Evolutionary conservation across 768 basidiomycete genomes (phyloP).

Genomic region (Phylloporus scabripes): DNA sequence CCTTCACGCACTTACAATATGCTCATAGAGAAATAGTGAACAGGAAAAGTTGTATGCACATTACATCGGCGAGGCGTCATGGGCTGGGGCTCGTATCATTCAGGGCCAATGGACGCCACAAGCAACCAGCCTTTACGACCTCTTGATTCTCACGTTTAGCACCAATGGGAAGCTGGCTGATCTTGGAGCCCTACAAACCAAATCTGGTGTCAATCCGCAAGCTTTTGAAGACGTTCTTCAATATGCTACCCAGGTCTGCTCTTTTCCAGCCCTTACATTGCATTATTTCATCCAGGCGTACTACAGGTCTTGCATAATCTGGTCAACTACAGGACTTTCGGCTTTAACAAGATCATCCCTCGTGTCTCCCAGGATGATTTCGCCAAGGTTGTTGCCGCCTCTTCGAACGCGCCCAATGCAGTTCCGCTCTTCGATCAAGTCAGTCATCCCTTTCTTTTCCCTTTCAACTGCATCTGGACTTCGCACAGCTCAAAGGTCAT

Average conservation of each 20-base stretch:
- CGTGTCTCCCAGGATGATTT: slow-evolving; percentile 60
- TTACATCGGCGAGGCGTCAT: slow-evolving; percentile 62
- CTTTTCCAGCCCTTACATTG: not conserved
- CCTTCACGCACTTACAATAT: not conserved
- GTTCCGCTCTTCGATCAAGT: slow-evolving; percentile 60
- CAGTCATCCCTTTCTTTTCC: slow-evolving; percentile 13
- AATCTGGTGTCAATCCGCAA: slow-evolving; percentile 46
- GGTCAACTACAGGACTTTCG: slow-evolving; percentile 74
- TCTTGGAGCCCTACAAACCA: slow-evolving; percentile 45
- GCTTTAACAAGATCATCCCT: slow-evolving; percentile 82
- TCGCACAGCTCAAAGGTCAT: slow-evolving; percentile 57
- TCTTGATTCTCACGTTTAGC: slow-evolving; percentile 66
- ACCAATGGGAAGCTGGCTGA: slow-evolving; percentile 53
- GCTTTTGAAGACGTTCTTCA: slow-evolving; percentile 71
- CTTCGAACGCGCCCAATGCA: slow-evolving; percentile 53
- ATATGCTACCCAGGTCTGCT: slow-evolving; percentile 62
- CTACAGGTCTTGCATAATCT: slow-evolving; percentile 38
- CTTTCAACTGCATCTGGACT: slow-evolving; percentile 1
- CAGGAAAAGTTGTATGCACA: slow-evolving; percentile 80
- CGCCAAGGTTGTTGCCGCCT: slow-evolving; percentile 52
- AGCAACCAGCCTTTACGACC: slow-evolving; percentile 61
- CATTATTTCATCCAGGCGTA: not conserved
- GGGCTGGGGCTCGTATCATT: slow-evolving; percentile 82
- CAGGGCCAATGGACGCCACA: slow-evolving; percentile 80
- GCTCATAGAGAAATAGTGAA: slow-evolving; percentile 38